Evolutionary conservation across 306 rosid genomes (phyloP), one percentile per base, ranked within the genome.

Genomic region (Trifolium fragiferum): DNA sequence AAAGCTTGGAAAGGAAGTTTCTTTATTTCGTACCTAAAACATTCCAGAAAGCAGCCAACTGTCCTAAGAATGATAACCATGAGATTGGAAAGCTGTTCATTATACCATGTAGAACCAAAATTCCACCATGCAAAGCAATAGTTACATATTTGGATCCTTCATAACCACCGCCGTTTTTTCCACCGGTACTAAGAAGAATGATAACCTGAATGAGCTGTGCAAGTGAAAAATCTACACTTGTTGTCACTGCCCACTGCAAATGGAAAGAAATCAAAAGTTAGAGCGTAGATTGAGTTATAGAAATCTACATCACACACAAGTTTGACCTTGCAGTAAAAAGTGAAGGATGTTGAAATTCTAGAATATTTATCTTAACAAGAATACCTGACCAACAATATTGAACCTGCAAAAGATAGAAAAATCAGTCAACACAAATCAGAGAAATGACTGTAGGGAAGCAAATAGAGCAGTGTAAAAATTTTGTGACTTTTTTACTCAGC

Each of bases 341-440:
- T 70, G 82, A 79, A 84, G 82, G 76, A 58, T 78, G 64, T 65
- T 68, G 75, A 72, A 77, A 86, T 62, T 77, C 76, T 57, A 72
- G 62, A 69, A 72, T 30, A 37, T 14, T 38, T n/a, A 68, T 63
- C 79, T 50, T 74, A 79, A 65, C 66, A 68, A 74, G 77, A 77
- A 58, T 89, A 94, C 98, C 98, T 94, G 98, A 27, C 98, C 98
- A 82, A 94, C 96, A 76, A 94, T 92, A 86, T 92, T 91, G 91
- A 94, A 94, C 97, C 98, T 94, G 89, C 87, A 76, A 82, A 76
- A 75, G 65, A 70, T 60, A 58, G 49, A 73, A 68, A 85, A 86
- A 68, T 15, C 76, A 78, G 76, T 15, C 47, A 76, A 74, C 59
- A 47, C 41, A n/a, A n/a, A n/a, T n/a, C n/a, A n/a, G n/a, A n/a